These are phyloP conservation scores for Annulohypoxylon stygium DNA, from an alignment of 495 filamentous ascomycete genomes.

Conservation along the genomic window DNA sequence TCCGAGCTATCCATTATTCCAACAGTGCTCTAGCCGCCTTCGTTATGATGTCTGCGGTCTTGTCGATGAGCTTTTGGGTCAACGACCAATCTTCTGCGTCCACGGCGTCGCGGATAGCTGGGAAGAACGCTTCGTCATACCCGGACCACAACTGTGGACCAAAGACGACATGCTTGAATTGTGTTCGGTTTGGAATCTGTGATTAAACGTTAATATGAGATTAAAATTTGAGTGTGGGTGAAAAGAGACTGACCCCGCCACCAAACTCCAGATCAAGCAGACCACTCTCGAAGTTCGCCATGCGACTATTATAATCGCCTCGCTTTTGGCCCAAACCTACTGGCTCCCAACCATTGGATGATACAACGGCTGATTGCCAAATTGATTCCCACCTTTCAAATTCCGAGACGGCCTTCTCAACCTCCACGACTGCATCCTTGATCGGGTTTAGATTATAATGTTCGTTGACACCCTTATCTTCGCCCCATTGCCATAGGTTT, in stretches of 20 bases:
- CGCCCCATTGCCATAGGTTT: conserved; percentile 75
- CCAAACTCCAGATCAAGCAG: conserved; percentile 78
- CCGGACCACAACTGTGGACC: conserved; percentile 85
- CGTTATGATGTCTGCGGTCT: conserved; percentile 75
- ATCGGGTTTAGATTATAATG: conserved; percentile 71
- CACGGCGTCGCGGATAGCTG: conserved; percentile 85
- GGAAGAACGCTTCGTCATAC: conserved; percentile 83
- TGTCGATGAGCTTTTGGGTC: conserved; percentile 77
- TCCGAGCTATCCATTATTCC: conserved; percentile 27
- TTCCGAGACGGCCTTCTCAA: conserved; percentile 68
- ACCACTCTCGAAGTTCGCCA: conserved; percentile 85
- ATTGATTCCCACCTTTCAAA: conserved; percentile 80
- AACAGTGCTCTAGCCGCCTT: conserved; percentile 71
- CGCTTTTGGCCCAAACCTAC: conserved; percentile 72
- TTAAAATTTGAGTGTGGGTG: background rate
- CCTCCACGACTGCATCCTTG: conserved; percentile 69
- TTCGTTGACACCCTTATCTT: conserved; percentile 63
- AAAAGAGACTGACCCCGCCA: conserved; percentile 73
- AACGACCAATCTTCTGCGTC: conserved; percentile 76
- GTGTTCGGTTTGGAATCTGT: conserved; percentile 86
- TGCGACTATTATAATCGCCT: conserved; percentile 75
- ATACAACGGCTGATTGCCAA: conserved; percentile 77
- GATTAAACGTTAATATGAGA: conserved; percentile 20
- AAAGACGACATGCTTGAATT: conserved; percentile 94
- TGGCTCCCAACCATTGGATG: conserved; percentile 77